Evolutionary conservation across 116 monocot species (phyloP), one percentile per base, ranked within the genome.

Genomic region (Posidonia oceanica): DNA sequence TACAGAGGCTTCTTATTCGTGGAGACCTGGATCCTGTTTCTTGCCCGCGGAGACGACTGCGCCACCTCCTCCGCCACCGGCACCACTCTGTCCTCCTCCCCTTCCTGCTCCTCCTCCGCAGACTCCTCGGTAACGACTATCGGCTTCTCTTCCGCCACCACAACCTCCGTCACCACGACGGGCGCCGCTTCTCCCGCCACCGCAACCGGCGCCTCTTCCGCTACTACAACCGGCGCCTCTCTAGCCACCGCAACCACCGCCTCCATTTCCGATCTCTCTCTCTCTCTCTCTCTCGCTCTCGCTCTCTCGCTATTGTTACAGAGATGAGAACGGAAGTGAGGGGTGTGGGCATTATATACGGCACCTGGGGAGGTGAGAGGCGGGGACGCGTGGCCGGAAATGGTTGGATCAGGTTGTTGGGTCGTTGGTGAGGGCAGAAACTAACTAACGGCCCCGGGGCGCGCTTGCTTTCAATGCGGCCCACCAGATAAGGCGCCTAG

Each of bases 21-120:
- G 12, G 85, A 85, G 71, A 85, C 81, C 74, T 81, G 81, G 81
- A 81, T 85, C 74, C 76, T 63, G 53, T 85, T 85, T 54, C 73
- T 74, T 68, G 4, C 7, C 58, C 58, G 17, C n/a, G 12, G 48
- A 48, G 6, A 48, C 2, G 5, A 48, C 58, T n/a, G 17, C 58
- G 58, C 4, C 58, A 58, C 58, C 58, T 18, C 18, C 58, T 6
- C 58, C 14, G 18, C 58, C 58, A 4, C 58, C 0, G 58, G 18
- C 17, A 6, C 5, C 58, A 18, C 20, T 15, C 3, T 2, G n/a
- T 17, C 58, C 18, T 58, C 58, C 14, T 5, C 58, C 21, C 13
- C 7, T 8, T 44, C 8, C 8, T 4, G 7, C 48, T 48, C 48
- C 48, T 48, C 48, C 48, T 48, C 48, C 8, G 5, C 57, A 6